A percentile compares a stretch with the other conserved stretches of the same genome.
Conservation (phyloP, 1,284 basidiomycete species). For the Cryptococcus depauperatus region DNA sequence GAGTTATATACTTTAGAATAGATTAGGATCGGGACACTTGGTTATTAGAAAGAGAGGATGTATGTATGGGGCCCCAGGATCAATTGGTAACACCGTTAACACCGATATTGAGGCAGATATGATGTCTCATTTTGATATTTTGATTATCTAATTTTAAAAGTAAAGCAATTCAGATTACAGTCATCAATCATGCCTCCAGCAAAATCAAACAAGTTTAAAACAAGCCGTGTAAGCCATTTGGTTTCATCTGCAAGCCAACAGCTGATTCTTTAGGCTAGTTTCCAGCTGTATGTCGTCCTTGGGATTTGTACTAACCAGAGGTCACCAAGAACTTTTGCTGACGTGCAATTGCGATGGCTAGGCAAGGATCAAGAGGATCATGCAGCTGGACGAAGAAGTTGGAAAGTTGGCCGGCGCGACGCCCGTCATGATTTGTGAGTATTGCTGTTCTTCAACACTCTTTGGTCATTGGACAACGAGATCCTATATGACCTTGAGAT, state of each 20-base stretch:
- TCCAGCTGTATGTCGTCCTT: slow-evolving; percentile 28
- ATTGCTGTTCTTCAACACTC: too few species aligned
- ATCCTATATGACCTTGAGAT: background rate
- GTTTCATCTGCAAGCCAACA: background rate
- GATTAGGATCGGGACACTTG: too few species aligned
- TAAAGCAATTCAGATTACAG: too few species aligned
- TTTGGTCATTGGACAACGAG: background rate
- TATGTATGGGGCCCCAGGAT: too few species aligned
- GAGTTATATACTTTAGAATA: too few species aligned
- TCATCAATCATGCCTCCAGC: slow-evolving; percentile 16
- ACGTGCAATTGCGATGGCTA: slow-evolving; percentile 34
- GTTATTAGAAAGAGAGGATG: too few species aligned
- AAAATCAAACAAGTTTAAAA: slow-evolving; percentile 28
- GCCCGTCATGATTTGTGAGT: slow-evolving; percentile 92
- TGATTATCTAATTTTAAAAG: too few species aligned
- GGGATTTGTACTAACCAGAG: background rate
- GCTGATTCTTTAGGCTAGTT: slow-evolving; percentile 19
- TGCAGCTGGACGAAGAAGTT: slow-evolving; percentile 99
- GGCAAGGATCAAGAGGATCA: slow-evolving; percentile 98
- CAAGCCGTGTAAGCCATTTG: slow-evolving; percentile 25
- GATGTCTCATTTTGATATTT: too few species aligned
- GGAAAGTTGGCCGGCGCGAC: slow-evolving; percentile 97
- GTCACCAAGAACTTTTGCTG: too few species aligned
- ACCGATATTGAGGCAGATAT: too few species aligned
- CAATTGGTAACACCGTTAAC: too few species aligned